phyloP scores from a whole-genome alignment of 2,329 filamentous ascomycete genomes.

The Ilyonectria robusta region DNA sequence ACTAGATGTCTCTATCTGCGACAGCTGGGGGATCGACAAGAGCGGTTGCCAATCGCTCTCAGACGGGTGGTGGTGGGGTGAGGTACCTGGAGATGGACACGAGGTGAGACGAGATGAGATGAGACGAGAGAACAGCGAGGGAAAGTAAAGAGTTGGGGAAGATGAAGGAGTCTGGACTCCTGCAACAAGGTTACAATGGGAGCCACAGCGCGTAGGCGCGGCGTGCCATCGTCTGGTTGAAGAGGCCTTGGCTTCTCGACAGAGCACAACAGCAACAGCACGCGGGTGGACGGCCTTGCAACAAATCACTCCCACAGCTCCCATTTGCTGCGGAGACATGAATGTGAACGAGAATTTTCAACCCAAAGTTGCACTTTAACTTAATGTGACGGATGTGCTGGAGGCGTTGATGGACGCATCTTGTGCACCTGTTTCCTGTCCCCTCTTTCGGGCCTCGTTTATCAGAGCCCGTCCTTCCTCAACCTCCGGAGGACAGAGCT shows the following conservation, averaged over 20 bases:
- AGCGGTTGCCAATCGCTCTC: neutral
- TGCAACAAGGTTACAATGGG: neutral
- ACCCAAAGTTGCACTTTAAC: neutral
- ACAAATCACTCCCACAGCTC: neutral
- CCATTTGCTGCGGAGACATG: neutral
- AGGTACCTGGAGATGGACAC: neutral
- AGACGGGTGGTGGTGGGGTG: conserved; percentile 1
- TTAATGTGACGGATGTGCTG: neutral
- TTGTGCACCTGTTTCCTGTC: no score
- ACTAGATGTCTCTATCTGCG: neutral
- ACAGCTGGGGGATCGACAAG: conserved; percentile 15
- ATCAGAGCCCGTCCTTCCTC: no score
- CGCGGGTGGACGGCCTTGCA: neutral
- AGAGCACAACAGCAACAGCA: neutral
- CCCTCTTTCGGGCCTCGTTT: no score
- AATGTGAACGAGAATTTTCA: conserved; percentile 1
- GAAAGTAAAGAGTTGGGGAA: neutral
- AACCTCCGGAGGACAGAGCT: no score
- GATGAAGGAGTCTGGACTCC: neutral
- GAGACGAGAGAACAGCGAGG: neutral
- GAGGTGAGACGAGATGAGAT: conserved; percentile 13
- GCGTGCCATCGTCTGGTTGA: neutral
- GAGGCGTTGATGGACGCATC: no score
- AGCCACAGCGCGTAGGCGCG: neutral
- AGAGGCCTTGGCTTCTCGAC: no score